Evolutionary conservation across 1,284 basidiomycete species (phyloP), one percentile per base, ranked within the genome.

Genomic region (Wolfiporia cocos): DNA sequence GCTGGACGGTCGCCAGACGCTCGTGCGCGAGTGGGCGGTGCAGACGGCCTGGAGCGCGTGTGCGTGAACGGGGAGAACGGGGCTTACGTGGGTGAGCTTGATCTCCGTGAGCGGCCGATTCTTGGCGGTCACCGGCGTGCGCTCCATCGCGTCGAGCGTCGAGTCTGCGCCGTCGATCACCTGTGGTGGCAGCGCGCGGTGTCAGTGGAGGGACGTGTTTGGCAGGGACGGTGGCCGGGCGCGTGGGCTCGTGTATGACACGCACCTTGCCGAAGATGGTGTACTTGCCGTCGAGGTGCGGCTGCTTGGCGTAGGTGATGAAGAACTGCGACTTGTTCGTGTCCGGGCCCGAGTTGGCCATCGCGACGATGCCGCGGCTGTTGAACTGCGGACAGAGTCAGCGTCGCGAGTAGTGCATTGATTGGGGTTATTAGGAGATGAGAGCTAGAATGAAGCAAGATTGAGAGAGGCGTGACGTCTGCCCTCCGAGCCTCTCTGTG

Each of bases 281-380:
- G 68, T 96, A 95, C 64, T 96, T 96, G 44, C 83, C 83, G 60
- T 97, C 92, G 18, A 97, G 76, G 58, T 95, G 92, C 1, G 87
- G 67, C 56, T 96, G 92, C 58, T 96, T 96, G 1, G 85, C 71
- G 59, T 95, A 97, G 2, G 92, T 86, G 59, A 97, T 82, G 67
- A 96, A 95, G 68, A 96, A 95, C 66, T 95, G 86, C 2, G 90
- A 91, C 65, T 95, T 96, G 70, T 96, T 97, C 17, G 87, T 84
- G 62, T 95, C 88, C 18, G 86, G 86, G 0, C 94, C 94, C 3
- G 87, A 85, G 63, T 97, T 97, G 39, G 93, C 94, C 92, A 97
- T 96, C 19, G 93, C 93, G n/a, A 96, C 82, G 49, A 96, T 76
- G 15, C 93, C 93, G 49, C 94, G 80, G 41, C 81, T 72, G 64